These are phyloP conservation scores for Candida sanyaensis DNA, from an alignment of 1,139 yeast species.

Conservation along the genomic window DNA sequence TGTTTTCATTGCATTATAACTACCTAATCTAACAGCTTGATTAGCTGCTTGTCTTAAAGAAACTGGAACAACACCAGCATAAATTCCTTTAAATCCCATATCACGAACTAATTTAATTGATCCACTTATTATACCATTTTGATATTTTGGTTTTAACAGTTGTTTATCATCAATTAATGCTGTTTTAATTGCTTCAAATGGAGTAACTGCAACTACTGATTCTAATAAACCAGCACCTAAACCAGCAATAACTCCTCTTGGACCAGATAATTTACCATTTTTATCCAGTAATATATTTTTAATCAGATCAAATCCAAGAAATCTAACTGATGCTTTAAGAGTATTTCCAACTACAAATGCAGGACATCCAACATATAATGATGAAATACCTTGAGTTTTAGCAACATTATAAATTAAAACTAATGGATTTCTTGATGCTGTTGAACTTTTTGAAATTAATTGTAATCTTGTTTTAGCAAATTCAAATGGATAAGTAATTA, in stretches of 20 bases:
- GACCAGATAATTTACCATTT: constrained; percentile 84
- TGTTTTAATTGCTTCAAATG: constrained; percentile 95
- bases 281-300: constrained; percentile 76
- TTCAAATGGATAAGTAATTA: constrained; percentile 91
- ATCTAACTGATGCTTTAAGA: constrained; percentile 91
- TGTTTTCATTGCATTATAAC: constrained; percentile 86
- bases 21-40: constrained; percentile 91
- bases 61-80: constrained; percentile 89
- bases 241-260: constrained; percentile 92
- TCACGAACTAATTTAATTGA: constrained; percentile 67
- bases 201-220: constrained; percentile 91
- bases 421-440: constrained; percentile 78
- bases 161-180: constrained; percentile 94
- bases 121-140: constrained; percentile 63
- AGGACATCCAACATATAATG: constrained; percentile 95
- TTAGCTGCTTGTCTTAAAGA: constrained; percentile 95
- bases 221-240: constrained; percentile 95
- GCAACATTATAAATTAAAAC: constrained; percentile 75
- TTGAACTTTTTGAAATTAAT: constrained; percentile 69
- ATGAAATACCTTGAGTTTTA: constrained; percentile 72
- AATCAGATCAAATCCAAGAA: constrained; percentile 88
- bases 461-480: constrained; percentile 95
- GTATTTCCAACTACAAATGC: constrained; percentile 96
- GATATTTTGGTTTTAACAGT: constrained; percentile 72
- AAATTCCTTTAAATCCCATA: constrained; percentile 79